Percentiles rank a stretch among this genome's conserved stretches.
phyloP scores from a whole-genome alignment of 257 asterid species.

The Solanum arcanum region DNA sequence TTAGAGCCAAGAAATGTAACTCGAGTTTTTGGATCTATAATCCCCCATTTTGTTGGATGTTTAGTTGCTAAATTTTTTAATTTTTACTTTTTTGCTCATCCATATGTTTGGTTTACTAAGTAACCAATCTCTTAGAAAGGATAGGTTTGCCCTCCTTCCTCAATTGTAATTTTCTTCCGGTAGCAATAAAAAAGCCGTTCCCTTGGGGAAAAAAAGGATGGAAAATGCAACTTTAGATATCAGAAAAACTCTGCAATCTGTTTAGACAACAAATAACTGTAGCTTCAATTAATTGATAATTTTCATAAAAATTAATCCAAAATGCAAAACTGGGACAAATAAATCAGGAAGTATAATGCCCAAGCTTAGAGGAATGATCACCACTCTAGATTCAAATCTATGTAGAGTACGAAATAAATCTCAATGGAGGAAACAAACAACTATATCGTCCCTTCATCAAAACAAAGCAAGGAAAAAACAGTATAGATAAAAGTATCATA shows the following conservation, averaged over 20 bases:
- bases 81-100: no score
- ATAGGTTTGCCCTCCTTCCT: no score
- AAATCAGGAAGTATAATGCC: background rate
- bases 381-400: background rate
- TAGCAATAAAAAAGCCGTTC: no score
- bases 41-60: no score
- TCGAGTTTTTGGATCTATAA: no score
- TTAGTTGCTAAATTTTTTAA: no score
- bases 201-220: no score
- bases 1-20: no score
- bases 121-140: no score
- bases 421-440: background rate
- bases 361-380: background rate
- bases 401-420: background rate
- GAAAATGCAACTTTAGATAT: background rate
- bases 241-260: background rate
- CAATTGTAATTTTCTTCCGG: no score
- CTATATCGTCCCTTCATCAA: background rate
- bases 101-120: no score
- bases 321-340: background rate
- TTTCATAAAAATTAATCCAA: background rate
- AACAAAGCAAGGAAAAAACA: background rate
- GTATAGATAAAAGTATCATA: background rate
- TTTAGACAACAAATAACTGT: background rate
- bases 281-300: background rate